A percentile compares a stretch with the other conserved stretches of the same genome.
These are phyloP conservation scores for Wickerhamiella kazuoi DNA, from an alignment of 805 yeast species.

Conservation along the genomic window DNA sequence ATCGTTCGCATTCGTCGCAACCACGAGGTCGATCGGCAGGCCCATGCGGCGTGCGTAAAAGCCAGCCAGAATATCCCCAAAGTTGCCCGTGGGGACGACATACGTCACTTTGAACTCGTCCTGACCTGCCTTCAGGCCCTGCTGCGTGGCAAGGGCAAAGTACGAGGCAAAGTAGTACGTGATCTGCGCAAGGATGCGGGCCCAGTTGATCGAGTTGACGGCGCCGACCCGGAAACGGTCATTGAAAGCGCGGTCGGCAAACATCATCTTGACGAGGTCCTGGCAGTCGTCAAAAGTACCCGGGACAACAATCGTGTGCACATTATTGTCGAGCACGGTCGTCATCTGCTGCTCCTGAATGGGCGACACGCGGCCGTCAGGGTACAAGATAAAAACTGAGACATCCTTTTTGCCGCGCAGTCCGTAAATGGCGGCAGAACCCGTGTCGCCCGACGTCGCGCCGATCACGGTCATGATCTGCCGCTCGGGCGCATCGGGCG, in stretches of 20 bases:
- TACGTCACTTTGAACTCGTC: constrained; percentile 34
- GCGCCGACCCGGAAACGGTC: constrained; percentile 88
- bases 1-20: constrained; percentile 93
- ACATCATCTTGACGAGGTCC: constrained; percentile 82
- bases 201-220: constrained; percentile 97
- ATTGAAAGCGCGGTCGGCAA: constrained; percentile 80
- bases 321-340: constrained; percentile 79
- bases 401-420: constrained; percentile 93
- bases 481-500: constrained; percentile 15
- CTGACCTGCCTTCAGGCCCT: constrained; percentile 8
- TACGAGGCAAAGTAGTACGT: constrained; percentile 90
- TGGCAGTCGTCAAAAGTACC: constrained; percentile 99
- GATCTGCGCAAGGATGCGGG: constrained; percentile 92
- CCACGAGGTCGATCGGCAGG: constrained; percentile 70
- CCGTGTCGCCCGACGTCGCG: constrained; percentile 98
- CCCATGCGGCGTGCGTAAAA: constrained; percentile 93
- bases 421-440: constrained; percentile 97
- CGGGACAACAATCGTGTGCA: constrained; percentile 83
- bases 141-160: constrained; percentile 38
- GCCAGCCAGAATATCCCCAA: constrained; percentile 96
- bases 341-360: constrained; percentile 98
- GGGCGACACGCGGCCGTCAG: constrained; percentile 94
- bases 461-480: constrained; percentile 81
- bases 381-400: constrained; percentile 90
- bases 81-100: constrained; percentile 96